Evolutionary conservation across 169 alveolate genomes (phyloP).

Genomic region (Plasmodium yoelii): DNA sequence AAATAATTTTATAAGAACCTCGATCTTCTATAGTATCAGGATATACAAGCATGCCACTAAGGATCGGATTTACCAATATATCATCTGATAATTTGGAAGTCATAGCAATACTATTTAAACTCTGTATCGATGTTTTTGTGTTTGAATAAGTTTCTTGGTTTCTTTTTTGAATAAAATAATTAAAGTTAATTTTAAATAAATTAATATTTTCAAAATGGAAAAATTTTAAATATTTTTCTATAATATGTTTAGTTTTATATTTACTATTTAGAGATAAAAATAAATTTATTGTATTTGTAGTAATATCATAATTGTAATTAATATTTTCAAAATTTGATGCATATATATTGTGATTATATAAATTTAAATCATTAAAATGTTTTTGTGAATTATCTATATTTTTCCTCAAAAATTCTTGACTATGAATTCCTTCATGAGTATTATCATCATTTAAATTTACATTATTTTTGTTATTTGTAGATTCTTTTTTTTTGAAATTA

Average conservation of each 20-base stretch:
- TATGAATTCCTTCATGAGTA: neutral
- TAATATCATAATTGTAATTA: slow-evolving; percentile 39
- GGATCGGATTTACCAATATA: no score
- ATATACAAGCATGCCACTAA: neutral
- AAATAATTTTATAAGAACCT: neutral
- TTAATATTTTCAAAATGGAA: slow-evolving; percentile 25
- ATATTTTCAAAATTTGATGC: slow-evolving; percentile 42
- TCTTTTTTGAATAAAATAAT: neutral
- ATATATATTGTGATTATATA: slow-evolving; percentile 25
- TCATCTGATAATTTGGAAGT: neutral
- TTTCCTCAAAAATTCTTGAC: neutral
- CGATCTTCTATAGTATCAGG: neutral
- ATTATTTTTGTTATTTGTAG: neutral
- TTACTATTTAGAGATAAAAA: slow-evolving; percentile 19
- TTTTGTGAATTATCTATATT: neutral
- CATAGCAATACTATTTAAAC: neutral
- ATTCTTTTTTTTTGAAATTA: neutral
- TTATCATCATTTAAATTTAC: neutral
- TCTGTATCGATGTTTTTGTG: neutral
- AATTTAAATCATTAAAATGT: slow-evolving; percentile 61
- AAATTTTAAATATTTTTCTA: slow-evolving; percentile 16
- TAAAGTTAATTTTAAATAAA: slow-evolving; percentile 40
- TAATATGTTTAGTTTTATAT: slow-evolving; percentile 5
- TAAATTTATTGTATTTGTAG: slow-evolving; percentile 20
- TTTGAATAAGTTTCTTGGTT: neutral